Evolutionary conservation across 164 flowering plant species (phyloP).

Genomic region (Cinnamomum micranthum): DNA sequence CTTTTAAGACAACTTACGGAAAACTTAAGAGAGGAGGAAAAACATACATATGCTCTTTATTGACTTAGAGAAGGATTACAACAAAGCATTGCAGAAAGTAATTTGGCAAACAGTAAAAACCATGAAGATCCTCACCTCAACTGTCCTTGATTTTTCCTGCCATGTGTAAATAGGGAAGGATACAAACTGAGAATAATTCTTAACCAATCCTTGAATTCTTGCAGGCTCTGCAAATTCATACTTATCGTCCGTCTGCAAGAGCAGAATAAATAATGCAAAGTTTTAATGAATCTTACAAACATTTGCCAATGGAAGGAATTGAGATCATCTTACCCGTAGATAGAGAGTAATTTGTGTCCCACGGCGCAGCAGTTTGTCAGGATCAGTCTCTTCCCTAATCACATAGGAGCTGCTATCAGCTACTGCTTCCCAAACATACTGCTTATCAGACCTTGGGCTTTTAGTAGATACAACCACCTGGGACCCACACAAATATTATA

Average conservation of each 20-base stretch:
- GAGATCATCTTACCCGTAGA: conserved; percentile 46
- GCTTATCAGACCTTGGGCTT: conserved; percentile 92
- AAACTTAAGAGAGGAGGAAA: too few species aligned
- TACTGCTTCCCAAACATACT: conserved; percentile 84
- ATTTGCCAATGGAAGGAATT: too few species aligned
- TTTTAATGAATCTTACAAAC: too few species aligned
- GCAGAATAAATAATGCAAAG: neutral
- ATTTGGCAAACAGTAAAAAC: neutral
- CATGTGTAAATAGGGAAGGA: conserved; percentile 98
- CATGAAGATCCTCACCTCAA: conserved; percentile 54
- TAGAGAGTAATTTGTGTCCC: conserved; percentile 92
- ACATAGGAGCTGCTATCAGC: conserved; percentile 90
- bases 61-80: too few species aligned
- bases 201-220: conserved; percentile 78
- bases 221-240: conserved; percentile 85
- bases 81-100: too few species aligned
- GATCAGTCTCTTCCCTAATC: conserved; percentile 84
- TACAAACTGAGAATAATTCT: conserved; percentile 96
- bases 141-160: conserved; percentile 90
- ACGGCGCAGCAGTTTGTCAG: conserved; percentile 66
- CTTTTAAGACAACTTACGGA: too few species aligned
- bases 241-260: conserved; percentile 83
- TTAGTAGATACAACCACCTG: conserved; percentile 93
- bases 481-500: neutral
- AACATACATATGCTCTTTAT: too few species aligned